Evolutionary conservation across 768 basidiomycete genomes (phyloP), one percentile per base, ranked within the genome.

Genomic region (Lepiota brunneoincarnata): DNA sequence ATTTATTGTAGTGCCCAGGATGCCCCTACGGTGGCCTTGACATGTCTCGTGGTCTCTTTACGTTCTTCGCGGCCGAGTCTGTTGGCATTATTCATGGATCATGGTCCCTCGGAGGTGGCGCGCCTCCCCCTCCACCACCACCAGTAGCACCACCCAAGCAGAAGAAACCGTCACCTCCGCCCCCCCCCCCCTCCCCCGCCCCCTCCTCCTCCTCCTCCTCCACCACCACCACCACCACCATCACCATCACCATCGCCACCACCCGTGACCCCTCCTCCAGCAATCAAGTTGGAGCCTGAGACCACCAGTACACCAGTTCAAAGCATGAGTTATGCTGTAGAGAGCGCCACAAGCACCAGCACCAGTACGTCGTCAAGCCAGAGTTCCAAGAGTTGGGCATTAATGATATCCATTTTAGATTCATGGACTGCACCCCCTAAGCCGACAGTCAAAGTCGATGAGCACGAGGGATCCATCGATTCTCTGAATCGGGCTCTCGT

Each of bases 21-120:
- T 88, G 86, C 59, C 76, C 76, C 2, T 78, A 69, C 40, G 79
- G 77, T 10, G 84, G 76, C n/a, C 77, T 89, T 40, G 86, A 89
- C 65, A 63, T 87, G 31, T 75, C 78, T n/a, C 68, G 69, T 17
- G 77, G 81, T 31, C 72, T 87, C 17, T 87, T 89, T 72, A 61
- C 60, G 7, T 76, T 65, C 67, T 83, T 88, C 57, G 77, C 75
- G 0, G 49, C 66, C 23, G 61, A 66, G 48, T 66, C 62, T 50
- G 64, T 58, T 5, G 84, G 84, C 42, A 69, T 79, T 12, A 69
- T 85, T 58, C 70, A 73, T 51, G 81, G 79, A 48, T 58, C 61
- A 4, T 87, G 84, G 84, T 64, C 62, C 47, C 76, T 72, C 14
- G 63, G 57, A 17, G 64, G 53, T 14, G 54, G 34, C 28, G 39